Conservation (phyloP, 805 yeast genomes). For the Torulaspora quercuum region DNA sequence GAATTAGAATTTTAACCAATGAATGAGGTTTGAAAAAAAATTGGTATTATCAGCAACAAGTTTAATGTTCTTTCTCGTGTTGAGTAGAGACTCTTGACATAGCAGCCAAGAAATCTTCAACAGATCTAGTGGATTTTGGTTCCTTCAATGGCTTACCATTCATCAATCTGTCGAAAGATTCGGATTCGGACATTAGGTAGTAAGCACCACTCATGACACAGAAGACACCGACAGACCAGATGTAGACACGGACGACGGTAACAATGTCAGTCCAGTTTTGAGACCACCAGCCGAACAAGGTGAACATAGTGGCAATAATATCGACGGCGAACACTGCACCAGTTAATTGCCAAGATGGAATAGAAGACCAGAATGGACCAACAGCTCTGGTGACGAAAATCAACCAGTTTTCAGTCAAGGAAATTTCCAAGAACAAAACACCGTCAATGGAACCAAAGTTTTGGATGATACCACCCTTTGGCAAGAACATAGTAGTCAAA, state of each 20-base stretch:
- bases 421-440: constrained; percentile 88
- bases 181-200: constrained; percentile 84
- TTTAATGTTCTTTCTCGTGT: constrained; percentile 74
- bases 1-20: constrained; percentile 9
- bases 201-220: constrained; percentile 95
- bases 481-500: constrained; percentile 87
- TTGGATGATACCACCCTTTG: constrained; percentile 91
- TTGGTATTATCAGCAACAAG: constrained; percentile 8
- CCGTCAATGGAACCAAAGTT: constrained; percentile 94
- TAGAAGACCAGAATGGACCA: constrained; percentile 97
- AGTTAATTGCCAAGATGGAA: constrained; percentile 94
- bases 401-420: constrained; percentile 95
- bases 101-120: constrained; percentile 80
- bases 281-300: constrained; percentile 96
- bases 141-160: constrained; percentile 71
- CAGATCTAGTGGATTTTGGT: constrained; percentile 56
- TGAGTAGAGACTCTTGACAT: constrained; percentile 88
- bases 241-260: constrained; percentile 90
- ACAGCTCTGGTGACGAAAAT: constrained; percentile 94
- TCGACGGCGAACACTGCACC: constrained; percentile 92
- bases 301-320: constrained; percentile 86
- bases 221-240: constrained; percentile 96
- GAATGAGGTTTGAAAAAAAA: constrained; percentile 11
- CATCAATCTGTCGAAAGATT: constrained; percentile 76
- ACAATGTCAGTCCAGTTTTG: constrained; percentile 97